Base-by-base conservation (phyloP, 495 filamentous ascomycete genomes). In the Clavariopsis aquatica region DNA sequence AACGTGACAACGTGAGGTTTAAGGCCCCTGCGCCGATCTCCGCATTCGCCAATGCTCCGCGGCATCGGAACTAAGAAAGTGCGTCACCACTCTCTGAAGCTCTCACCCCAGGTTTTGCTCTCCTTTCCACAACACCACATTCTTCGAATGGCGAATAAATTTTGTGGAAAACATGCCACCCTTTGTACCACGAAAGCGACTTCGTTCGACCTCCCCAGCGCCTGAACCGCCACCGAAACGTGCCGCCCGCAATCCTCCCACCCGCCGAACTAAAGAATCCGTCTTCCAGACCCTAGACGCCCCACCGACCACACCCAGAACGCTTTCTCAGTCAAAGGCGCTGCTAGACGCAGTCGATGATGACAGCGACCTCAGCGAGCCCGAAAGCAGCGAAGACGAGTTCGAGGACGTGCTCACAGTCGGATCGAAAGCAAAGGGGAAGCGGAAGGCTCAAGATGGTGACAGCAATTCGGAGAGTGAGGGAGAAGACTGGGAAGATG, bases 401-500 rank as follows among this genome's bases (percentile, higher is more conserved):
- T 89, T 89, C 62, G 86, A 89, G 56, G 86, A 89, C 73, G 82
- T 83, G n/a, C 29, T 15, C 7, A 66, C 64, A 13, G 46, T 55
- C n/a, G 55, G 55, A 6, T 41, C 31, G n/a, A 41, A 41, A 24
- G 2, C 24, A 3, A 59, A 53, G 19, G 58, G 53, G 17, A 62
- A 56, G 27, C 13, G 38, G 22, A 65, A 65, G 34, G 41, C 36
- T 19, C 49, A 70, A 49, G 73, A 72, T 2, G 65, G 61, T 0
- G 71, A 70, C 19, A 78, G 84, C 2, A 81, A 84, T 3, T 84
- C 85, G 0, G 71, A 69, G 24, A 80, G 84, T 5, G 82, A 85
- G 1, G 85, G 85, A 1, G 88, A 93, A 26, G 89, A 95, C 66
- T 96, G 94, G 81, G 93, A 96, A 78, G 91, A 96, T 78, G 92